Evolutionary conservation across 2,329 filamentous ascomycete species (phyloP), one percentile per base, ranked within the genome.

Genomic region (Parasarocladium wereldwijsianum): DNA sequence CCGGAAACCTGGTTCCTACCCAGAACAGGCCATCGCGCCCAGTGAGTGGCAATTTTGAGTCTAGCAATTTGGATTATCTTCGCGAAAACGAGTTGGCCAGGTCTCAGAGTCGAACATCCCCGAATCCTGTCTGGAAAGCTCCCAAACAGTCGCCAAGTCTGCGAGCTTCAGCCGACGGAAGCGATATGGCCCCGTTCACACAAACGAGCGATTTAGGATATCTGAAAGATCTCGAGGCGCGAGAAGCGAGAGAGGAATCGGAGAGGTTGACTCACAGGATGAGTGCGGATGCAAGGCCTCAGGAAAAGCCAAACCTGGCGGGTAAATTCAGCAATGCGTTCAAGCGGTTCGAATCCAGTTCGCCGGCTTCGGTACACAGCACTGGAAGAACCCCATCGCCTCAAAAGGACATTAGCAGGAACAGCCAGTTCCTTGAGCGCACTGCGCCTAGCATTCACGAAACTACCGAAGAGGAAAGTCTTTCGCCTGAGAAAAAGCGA

Each of bases 241-340:
- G 61, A 2, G 70, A 70, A 29, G 56, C 60, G 44, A 65, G 60
- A 3, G 12, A 22, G 11, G 42, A 42, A 39, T 73, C 69, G 36
- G 65, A 56, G 4, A 57, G 51, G 26, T 41, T 63, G 39, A 57
- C 58, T 26, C 93, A 93, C 50, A 70, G 81, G 8, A 65, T 75
- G 1, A 90, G 82, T 49, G 54, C 93, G 10, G 28, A 30, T n/a
- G 12, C 2, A 65, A 79, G 32, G 74, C 77, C 1, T 54, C 83
- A 12, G 73, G 78, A 6, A 74, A 73, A 22, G 80, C 79, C 16
- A 93, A 90, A 52, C 82, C 60, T 92, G 13, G 77, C 76, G 5
- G 82, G 85, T 15, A 84, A 79, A 41, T 94, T 96, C 49, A 84
- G 86, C 1, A 86, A 94, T 43, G 86, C 87, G 3, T 94, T 96